These are phyloP conservation scores for Mrakia blollopis DNA, from an alignment of 768 basidiomycete species.

Conservation along the genomic window DNA sequence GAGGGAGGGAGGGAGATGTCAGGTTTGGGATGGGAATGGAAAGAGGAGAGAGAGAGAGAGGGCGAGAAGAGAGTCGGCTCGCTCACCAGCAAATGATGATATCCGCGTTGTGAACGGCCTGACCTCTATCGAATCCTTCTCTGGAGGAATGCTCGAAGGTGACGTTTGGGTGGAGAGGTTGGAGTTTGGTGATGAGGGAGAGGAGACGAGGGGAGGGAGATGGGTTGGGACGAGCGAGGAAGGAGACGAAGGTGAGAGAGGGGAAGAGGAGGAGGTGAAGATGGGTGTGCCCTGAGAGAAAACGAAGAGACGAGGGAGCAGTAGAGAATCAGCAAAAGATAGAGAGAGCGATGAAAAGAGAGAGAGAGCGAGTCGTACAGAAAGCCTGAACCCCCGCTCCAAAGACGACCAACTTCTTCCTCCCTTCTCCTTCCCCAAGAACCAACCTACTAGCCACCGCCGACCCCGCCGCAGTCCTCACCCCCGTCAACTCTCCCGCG, in stretches of 20 bases:
- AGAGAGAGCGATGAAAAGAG: conserved; percentile 37
- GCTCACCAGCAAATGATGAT: conserved; percentile 46
- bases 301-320: no score
- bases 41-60: neutral
- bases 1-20: neutral
- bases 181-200: conserved; percentile 31
- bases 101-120: conserved; percentile 34
- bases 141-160: neutral
- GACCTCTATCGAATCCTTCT: conserved; percentile 1
- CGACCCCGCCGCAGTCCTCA: conserved; percentile 37
- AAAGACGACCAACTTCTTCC: conserved; percentile 55
- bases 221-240: conserved; percentile 57
- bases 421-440: neutral
- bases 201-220: conserved; percentile 47
- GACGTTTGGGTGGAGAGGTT: conserved; percentile 29
- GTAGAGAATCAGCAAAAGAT: conserved; percentile 20
- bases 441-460: conserved; percentile 22
- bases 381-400: conserved; percentile 69
- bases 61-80: no score
- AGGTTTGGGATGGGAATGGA: neutral
- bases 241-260: conserved; percentile 53
- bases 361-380: conserved; percentile 43
- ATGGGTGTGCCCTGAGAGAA: conserved; percentile 51
- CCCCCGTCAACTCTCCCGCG: conserved; percentile 55
- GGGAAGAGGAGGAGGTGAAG: conserved; percentile 59